Base-by-base conservation (phyloP, 2,329 filamentous ascomycete genomes). In the Polychaeton citri region DNA sequence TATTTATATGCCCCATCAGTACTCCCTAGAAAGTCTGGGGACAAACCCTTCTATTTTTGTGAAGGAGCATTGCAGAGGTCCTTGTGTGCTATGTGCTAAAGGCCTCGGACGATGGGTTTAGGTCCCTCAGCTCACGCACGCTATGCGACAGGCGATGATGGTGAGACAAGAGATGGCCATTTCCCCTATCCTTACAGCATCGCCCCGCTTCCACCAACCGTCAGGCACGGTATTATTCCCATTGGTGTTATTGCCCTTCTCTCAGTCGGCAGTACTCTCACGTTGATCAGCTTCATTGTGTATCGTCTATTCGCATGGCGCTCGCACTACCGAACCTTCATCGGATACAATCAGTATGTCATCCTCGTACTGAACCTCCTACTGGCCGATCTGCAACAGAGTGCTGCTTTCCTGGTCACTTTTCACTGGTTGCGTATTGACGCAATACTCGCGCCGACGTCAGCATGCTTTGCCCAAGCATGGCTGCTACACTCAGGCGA, bases 291-390 rank as follows among this genome's bases (percentile, higher is more conserved):
- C 17, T 54, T 57, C 43, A 53, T 58, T 18, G 15, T 44, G 26
- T 47, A 40, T 28, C 45, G 53, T 6, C 46, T 58, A 34, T 34
- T 53, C 6, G 46, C 41, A 15, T 55, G 53, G 52, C 44, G 45
- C n/a, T 34, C 42, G 24, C 49, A 53, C 37, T 51, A 53, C 40
- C 43, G 43, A 32, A 52, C 49, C 4, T 53, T 47, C 31, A 32
- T 55, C 13, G 48, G 51, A 21, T 51, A 55, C 44, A 81, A 81
- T 44, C 79, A 82, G 53, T 79, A 81, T 48, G 65, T 81, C 19
- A 62, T 82, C 0, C 63, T 83, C 4, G 77, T 82, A 39, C 72
- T 79, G 52, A 82, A 82, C 51, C 66, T 83, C 0, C 61, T 83
- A 4, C 57, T 79, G 16, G 77, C 79, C 39, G 79, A 83, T 46